Conservation (phyloP, 176 grass and related monocot genomes). For the Neostapfia colusana region DNA sequence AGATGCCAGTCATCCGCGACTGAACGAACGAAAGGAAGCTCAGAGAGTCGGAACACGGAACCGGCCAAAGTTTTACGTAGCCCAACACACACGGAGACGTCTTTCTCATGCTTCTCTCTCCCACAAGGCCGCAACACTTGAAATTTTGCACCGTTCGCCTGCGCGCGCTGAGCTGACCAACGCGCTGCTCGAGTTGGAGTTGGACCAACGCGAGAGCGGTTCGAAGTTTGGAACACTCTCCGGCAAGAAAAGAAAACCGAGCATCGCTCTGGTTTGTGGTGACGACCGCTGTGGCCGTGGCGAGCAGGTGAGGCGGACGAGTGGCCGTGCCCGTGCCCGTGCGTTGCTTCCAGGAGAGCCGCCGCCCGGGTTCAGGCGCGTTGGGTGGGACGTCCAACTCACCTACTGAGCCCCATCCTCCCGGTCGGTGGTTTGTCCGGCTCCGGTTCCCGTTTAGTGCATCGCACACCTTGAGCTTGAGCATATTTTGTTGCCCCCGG, state of each 20-base stretch:
- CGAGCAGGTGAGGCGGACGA: not conserved
- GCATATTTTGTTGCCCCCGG: not conserved
- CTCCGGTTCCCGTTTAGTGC: constrained; percentile 28
- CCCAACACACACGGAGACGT: not conserved
- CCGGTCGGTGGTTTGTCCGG: constrained; percentile 33
- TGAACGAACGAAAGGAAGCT: not conserved
- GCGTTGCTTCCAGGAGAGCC: constrained; percentile 21
- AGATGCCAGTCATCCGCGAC: not conserved
- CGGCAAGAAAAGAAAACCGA: not conserved
- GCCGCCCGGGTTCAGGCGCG: not conserved
- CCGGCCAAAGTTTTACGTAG: constrained; percentile 28
- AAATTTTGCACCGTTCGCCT: not conserved
- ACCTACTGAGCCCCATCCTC: not conserved
- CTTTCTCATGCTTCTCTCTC: not conserved
- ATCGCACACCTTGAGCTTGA: not conserved
- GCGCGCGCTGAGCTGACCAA: not conserved
- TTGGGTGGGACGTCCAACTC: constrained; percentile 44
- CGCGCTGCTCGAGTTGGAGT: not conserved
- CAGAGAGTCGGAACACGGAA: not conserved
- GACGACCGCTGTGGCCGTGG: not conserved
- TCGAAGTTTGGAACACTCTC: not conserved
- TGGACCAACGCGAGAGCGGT: constrained; percentile 4
- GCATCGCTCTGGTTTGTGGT: not conserved
- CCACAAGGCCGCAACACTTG: not conserved
- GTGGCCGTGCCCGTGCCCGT: constrained; percentile 2